A percentile compares a stretch with the other conserved stretches of the same genome.
phyloP scores from a whole-genome alignment of 192 early-diverging fungal species.

The Entomortierella lignicola region DNA sequence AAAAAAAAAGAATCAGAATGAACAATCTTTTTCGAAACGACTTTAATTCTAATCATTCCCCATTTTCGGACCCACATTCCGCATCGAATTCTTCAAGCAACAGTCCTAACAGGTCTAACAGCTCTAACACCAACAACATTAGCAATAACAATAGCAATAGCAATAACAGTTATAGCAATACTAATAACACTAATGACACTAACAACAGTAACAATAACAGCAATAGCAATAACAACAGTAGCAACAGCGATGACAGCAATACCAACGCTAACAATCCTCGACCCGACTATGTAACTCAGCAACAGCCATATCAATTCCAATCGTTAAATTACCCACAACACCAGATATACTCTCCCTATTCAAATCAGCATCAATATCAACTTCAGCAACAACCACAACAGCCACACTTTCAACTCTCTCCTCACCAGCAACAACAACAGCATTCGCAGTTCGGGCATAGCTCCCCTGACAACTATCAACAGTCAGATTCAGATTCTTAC shows the following conservation, averaged over 20 bases:
- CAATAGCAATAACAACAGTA: conserved; percentile 2
- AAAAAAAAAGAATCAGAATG: conserved; percentile 8
- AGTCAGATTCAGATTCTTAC: conserved; percentile 13
- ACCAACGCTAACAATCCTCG: too few species aligned
- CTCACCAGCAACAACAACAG: conserved; percentile 23
- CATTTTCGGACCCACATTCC: background rate
- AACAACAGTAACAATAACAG: background rate
- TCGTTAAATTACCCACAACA: background rate
- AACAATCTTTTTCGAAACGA: conserved; percentile 26
- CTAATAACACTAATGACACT: conserved; percentile 2
- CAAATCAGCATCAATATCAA: conserved; percentile 19
- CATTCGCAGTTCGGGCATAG: conserved; percentile 3
- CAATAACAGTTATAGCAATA: background rate
- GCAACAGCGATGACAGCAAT: conserved; percentile 7
- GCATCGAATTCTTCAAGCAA: background rate
- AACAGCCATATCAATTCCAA: conserved; percentile 8
- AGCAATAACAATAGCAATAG: background rate
- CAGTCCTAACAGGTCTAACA: too few species aligned
- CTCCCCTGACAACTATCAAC: conserved; percentile 20
- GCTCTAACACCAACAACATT: background rate
- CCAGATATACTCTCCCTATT: conserved; percentile 7
- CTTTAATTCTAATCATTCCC: conserved; percentile 11
- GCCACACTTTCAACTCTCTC: background rate
- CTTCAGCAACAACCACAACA: conserved; percentile 5
- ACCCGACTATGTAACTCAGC: too few species aligned